Percentiles rank a stretch among this genome's conserved stretches.
Evolutionary conservation across 768 basidiomycete species (phyloP).

Genomic region (Calocera cornea): DNA sequence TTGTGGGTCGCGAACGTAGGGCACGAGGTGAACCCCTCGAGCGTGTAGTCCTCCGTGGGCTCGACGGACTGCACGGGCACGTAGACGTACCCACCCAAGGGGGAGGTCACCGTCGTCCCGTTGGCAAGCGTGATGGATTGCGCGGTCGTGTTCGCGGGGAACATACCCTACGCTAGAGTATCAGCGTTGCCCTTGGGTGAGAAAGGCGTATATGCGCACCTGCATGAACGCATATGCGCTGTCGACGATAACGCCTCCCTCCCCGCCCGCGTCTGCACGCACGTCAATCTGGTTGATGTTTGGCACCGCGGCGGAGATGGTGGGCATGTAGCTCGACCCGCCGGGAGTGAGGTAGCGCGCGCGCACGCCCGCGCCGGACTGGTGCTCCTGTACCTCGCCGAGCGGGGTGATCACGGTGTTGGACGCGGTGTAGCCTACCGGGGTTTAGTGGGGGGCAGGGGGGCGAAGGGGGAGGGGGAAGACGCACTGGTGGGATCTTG

Average conservation of each 20-base stretch:
- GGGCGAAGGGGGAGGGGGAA: neutral
- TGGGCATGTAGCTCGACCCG: constrained; percentile 5
- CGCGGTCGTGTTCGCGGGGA: constrained; percentile 36
- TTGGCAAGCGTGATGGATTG: constrained; percentile 51
- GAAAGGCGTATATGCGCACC: constrained; percentile 12
- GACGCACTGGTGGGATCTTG: neutral
- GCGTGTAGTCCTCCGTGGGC: constrained; percentile 43
- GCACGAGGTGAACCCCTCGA: constrained; percentile 56
- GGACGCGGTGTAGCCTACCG: constrained; percentile 6
- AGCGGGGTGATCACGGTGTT: constrained; percentile 8
- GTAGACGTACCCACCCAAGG: constrained; percentile 63
- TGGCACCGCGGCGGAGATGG: constrained; percentile 22
- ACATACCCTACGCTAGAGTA: constrained; percentile 32
- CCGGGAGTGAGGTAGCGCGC: constrained; percentile 10
- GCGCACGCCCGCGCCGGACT: constrained; percentile 12
- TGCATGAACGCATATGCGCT: constrained; percentile 55
- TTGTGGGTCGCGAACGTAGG: constrained; percentile 50
- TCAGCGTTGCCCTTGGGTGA: neutral
- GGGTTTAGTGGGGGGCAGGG: neutral
- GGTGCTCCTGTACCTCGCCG: constrained; percentile 15
- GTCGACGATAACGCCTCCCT: constrained; percentile 52
- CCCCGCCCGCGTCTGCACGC: constrained; percentile 56
- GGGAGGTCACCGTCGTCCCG: constrained; percentile 42
- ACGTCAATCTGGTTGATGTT: constrained; percentile 59
- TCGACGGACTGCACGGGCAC: constrained; percentile 60